Percentiles rank a stretch among this genome's conserved stretches.
Conservation (phyloP, 2,329 filamentous ascomycete genomes). For the Bipolaris zeicola region DNA sequence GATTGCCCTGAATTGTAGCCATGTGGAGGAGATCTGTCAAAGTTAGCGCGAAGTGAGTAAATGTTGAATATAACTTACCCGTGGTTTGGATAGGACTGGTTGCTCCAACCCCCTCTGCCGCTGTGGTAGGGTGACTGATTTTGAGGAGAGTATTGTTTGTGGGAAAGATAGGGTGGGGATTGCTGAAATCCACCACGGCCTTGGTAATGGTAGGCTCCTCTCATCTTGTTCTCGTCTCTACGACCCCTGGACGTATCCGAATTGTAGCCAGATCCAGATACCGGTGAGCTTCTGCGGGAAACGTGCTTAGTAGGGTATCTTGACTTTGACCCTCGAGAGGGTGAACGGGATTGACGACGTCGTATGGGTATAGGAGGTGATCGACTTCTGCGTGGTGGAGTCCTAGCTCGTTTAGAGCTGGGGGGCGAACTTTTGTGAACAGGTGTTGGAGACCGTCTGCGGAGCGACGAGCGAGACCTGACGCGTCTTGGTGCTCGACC, state of each 20-base stretch:
- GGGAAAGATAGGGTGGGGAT: slow-evolving; percentile 64
- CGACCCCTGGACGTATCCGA: slow-evolving; percentile 40
- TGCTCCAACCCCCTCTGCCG: slow-evolving; percentile 60
- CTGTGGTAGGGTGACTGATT: slow-evolving; percentile 65
- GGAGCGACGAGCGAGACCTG: slow-evolving; percentile 42
- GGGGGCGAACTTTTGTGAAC: slow-evolving; percentile 34
- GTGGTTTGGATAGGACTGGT: slow-evolving; percentile 53
- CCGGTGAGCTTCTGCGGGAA: slow-evolving; percentile 37
- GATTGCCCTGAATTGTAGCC: slow-evolving; percentile 64
- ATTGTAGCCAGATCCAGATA: slow-evolving; percentile 35
- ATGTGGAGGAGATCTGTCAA: slow-evolving; percentile 51
- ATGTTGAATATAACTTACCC: slow-evolving; percentile 51
- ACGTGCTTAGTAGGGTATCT: slow-evolving; percentile 17
- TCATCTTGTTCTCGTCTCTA: slow-evolving; percentile 42
- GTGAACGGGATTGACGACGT: slow-evolving; percentile 40
- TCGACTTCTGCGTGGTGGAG: slow-evolving; percentile 28
- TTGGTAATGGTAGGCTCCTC: slow-evolving; percentile 43
- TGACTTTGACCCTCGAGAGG: slow-evolving; percentile 23
- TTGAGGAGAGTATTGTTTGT: slow-evolving; percentile 66
- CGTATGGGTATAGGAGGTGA: slow-evolving; percentile 34
- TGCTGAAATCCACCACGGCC: slow-evolving; percentile 56
- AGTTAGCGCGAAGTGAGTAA: slow-evolving; percentile 30
- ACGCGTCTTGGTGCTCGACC: slow-evolving; percentile 33
- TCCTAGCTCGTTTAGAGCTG: slow-evolving; percentile 22
- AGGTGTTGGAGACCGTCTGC: slow-evolving; percentile 35